phyloP scores from a whole-genome alignment of 202 grass and related monocot genomes.

The Miscanthus sacchariflorus region DNA sequence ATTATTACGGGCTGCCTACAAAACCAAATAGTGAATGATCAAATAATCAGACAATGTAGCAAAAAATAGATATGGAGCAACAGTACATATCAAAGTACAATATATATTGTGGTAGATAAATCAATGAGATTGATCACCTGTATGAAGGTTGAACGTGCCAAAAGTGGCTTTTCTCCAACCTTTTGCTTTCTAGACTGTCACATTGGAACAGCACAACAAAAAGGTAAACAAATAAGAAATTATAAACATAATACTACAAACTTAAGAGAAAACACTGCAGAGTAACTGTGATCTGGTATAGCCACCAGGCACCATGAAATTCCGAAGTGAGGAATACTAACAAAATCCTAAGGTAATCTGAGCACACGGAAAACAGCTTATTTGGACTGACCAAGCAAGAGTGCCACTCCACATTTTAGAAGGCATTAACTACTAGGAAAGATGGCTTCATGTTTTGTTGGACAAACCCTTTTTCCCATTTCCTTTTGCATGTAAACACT shows the following conservation, averaged over 20 bases:
- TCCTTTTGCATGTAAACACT: background rate
- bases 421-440: constrained; percentile 1
- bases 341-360: constrained; percentile 26
- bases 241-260: background rate
- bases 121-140: constrained; percentile 61
- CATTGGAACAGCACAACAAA: constrained; percentile 35
- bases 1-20: constrained; percentile 95
- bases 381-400: background rate
- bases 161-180: constrained; percentile 94
- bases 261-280: background rate
- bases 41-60: constrained; percentile 25
- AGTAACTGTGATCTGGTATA: background rate
- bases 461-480: background rate
- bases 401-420: constrained; percentile 14
- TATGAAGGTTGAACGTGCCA: constrained; percentile 85
- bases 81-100: constrained; percentile 4
- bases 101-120: constrained; percentile 6
- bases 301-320: background rate
- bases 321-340: background rate
- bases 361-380: background rate
- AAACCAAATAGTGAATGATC: constrained; percentile 39
- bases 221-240: constrained; percentile 39
- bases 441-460: background rate
- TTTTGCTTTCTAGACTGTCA: constrained; percentile 95
- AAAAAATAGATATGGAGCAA: constrained; percentile 12